Conservation (phyloP, 106 monocot species). For the Dendrobium nobile region DNA sequence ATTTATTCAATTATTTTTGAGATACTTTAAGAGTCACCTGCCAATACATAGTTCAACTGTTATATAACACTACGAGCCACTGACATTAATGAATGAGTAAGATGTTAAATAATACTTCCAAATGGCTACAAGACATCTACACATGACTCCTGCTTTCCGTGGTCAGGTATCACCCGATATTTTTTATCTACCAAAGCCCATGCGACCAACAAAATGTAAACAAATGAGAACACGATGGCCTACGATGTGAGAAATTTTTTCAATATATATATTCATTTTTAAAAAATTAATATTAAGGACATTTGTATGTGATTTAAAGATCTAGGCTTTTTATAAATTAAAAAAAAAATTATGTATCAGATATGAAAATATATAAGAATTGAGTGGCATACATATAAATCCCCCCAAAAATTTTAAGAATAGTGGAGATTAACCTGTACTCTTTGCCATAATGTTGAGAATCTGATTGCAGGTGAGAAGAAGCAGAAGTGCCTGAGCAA, state of each 20-base stretch:
- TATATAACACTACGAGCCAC: background rate
- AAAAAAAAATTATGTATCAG: no score
- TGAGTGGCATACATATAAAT: background rate
- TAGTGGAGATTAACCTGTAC: background rate
- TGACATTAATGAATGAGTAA: background rate
- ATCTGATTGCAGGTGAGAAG: background rate
- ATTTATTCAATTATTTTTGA: background rate
- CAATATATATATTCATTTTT: no score
- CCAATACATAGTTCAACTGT: background rate
- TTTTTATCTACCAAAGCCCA: background rate
- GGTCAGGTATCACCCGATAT: background rate
- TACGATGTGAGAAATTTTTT: background rate
- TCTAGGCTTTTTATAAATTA: no score
- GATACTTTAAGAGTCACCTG: background rate
- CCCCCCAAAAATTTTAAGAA: background rate
- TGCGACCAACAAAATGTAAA: background rate
- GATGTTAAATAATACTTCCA: background rate
- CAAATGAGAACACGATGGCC: background rate
- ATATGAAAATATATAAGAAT: background rate
- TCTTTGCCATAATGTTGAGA: background rate
- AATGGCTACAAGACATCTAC: background rate
- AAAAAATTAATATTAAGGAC: no score
- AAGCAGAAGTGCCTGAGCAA: background rate
- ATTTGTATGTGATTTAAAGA: no score
- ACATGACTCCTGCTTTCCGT: background rate